phyloP scores from a whole-genome alignment of 2,329 filamentous ascomycete genomes.

The Emergomyces africanus region DNA sequence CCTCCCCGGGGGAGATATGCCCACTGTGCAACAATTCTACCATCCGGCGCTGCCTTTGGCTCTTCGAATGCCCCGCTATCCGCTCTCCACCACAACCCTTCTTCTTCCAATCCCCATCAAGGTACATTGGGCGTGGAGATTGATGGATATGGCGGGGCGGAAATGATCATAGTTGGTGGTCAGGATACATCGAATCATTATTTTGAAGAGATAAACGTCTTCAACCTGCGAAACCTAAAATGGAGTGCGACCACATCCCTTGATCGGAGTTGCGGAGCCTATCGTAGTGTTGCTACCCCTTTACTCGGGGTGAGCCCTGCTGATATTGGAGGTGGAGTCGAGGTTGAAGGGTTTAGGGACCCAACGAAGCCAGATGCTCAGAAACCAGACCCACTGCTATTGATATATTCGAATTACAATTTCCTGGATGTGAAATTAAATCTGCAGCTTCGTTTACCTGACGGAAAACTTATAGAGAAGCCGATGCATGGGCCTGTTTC shows the following conservation, averaged over 20 bases:
- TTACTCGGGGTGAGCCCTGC: conserved; percentile 39
- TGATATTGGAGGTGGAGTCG: conserved; percentile 29
- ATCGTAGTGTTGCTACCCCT: conserved; percentile 87
- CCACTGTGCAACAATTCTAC: conserved; percentile 85
- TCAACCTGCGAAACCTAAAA: conserved; percentile 87
- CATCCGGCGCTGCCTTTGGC: conserved; percentile 75
- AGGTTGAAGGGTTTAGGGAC: conserved; percentile 26
- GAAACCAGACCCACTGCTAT: conserved; percentile 49
- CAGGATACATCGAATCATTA: conserved; percentile 98
- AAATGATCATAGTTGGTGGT: conserved; percentile 94
- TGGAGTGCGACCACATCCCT: conserved; percentile 85
- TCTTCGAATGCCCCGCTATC: conserved; percentile 74
- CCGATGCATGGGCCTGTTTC: conserved; percentile 71
- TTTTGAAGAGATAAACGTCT: conserved; percentile 97
- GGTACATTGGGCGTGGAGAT: conserved; percentile 78
- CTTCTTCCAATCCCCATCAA: conserved; percentile 70
- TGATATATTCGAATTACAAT: conserved; percentile 99
- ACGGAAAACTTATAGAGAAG: conserved; percentile 74
- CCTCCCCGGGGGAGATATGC: conserved; percentile 89
- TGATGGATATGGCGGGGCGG: conserved; percentile 81
- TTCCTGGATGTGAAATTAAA: conserved; percentile 96
- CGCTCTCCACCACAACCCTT: conserved; percentile 79
- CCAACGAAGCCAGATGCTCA: conserved; percentile 18
- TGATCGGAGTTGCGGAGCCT: conserved; percentile 88
- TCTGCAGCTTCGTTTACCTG: conserved; percentile 71